Conservation (phyloP, 768 basidiomycete genomes). For the Leccinum sublutescens region DNA sequence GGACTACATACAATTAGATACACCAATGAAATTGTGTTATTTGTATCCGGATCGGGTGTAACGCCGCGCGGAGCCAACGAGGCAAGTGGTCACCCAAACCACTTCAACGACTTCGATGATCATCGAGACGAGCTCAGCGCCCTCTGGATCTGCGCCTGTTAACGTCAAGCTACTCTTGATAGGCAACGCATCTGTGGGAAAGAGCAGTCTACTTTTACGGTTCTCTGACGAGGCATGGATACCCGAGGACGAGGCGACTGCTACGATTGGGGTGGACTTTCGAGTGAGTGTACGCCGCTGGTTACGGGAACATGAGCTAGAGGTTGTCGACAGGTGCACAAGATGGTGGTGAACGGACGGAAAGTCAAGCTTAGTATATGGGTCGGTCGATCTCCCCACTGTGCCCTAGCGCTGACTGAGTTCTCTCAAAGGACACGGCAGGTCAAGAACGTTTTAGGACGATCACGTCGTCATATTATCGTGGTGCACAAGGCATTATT, state of each 20-base stretch:
- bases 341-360: slow-evolving; percentile 81
- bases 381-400: slow-evolving; percentile 50
- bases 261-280: slow-evolving; percentile 85
- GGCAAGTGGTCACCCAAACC: slow-evolving; percentile 9
- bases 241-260: slow-evolving; percentile 84
- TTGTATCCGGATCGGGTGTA: slow-evolving; percentile 15
- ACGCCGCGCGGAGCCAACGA: slow-evolving; percentile 20
- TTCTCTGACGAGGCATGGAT: slow-evolving; percentile 98
- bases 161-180: slow-evolving; percentile 85
- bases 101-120: slow-evolving; percentile 13
- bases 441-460: slow-evolving; percentile 97
- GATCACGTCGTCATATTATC: slow-evolving; percentile 93
- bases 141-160: slow-evolving; percentile 35
- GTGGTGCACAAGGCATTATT: slow-evolving; percentile 83
- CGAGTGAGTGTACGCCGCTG: slow-evolving; percentile 50
- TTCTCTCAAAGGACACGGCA: slow-evolving; percentile 70
- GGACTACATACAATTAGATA: neutral
- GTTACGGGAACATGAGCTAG: neutral
- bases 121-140: slow-evolving; percentile 22
- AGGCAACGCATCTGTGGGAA: slow-evolving; percentile 89
- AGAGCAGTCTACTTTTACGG: slow-evolving; percentile 86
- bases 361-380: slow-evolving; percentile 95
- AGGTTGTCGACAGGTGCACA: slow-evolving; percentile 60
- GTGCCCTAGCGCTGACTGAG: neutral
- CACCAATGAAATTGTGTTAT: neutral